Evolutionary conservation across 352 stramenopile genomes (phyloP).

Genomic region (Pythium oligandrum): DNA sequence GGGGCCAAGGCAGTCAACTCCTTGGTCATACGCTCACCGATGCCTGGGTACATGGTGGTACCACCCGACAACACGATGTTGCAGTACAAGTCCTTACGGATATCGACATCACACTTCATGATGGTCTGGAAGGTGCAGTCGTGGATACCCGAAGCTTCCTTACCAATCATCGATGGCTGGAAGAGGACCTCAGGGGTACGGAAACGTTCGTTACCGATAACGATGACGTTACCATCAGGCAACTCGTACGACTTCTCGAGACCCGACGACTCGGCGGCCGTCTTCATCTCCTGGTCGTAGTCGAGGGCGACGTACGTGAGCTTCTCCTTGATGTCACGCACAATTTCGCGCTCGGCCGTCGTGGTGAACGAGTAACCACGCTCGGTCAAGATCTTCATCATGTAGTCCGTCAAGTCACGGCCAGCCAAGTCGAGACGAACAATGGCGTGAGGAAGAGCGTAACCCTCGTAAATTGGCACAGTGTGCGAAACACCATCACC

Average conservation of each 20-base stretch:
- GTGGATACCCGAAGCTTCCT: slow-evolving; percentile 77
- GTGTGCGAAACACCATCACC: slow-evolving; percentile 34
- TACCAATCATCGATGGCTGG: slow-evolving; percentile 88
- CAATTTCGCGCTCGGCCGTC: slow-evolving; percentile 93
- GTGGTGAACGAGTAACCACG: slow-evolving; percentile 93
- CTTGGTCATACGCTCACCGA: slow-evolving; percentile 89
- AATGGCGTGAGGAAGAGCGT: slow-evolving; percentile 90
- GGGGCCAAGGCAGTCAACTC: slow-evolving; percentile 84
- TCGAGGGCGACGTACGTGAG: slow-evolving; percentile 94
- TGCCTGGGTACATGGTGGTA: slow-evolving; percentile 91
- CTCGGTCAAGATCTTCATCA: slow-evolving; percentile 94
- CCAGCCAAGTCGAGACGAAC: slow-evolving; percentile 78
- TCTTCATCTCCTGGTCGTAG: slow-evolving; percentile 90
- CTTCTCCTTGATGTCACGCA: slow-evolving; percentile 97
- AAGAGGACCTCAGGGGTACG: slow-evolving; percentile 91
- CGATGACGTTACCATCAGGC: slow-evolving; percentile 93
- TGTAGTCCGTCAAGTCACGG: slow-evolving; percentile 89
- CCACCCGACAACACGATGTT: slow-evolving; percentile 94
- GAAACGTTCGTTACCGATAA: slow-evolving; percentile 92
- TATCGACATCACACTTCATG: slow-evolving; percentile 84
- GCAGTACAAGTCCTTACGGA: slow-evolving; percentile 89
- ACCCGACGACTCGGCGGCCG: slow-evolving; percentile 36
- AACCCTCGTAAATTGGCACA: slow-evolving; percentile 86
- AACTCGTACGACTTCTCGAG: slow-evolving; percentile 94
- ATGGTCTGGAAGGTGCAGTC: slow-evolving; percentile 53